Base-by-base conservation (phyloP, 306 rosid genomes). In the Abrus pulchellus region DNA sequence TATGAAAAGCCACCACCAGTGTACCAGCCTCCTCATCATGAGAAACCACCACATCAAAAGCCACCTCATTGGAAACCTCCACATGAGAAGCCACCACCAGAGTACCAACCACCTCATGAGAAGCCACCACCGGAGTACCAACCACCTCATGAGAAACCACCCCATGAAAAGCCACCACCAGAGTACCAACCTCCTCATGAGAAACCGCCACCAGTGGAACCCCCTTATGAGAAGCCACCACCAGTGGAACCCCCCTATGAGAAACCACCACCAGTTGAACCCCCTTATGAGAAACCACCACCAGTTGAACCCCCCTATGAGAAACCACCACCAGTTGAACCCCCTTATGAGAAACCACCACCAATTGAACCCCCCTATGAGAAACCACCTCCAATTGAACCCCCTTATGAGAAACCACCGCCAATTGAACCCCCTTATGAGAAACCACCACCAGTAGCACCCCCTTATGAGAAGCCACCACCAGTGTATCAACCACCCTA, bases 211-310 rank as follows among this genome's bases (percentile, higher is more conserved):
- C 55, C 65, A 1, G 4, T 14, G 7, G 44, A 66, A 6, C 82
- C 74, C 1, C 82, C 87, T 7, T n/a, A 61, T 12, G 52, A 40
- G 14, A 68, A 68, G 1, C 77, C 72, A 1, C 78, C 83, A 0
- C 48, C 1, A 13, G 14, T 5, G 40, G 50, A 61, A 3, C 85
- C 85, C 0, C 82, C 84, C 0, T 32, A 44, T 34, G 68, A 34
- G 49, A 67, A 59, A 0, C 82, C 75, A 7, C 79, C 78, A 13
- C 86, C 86, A 1, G 29, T 55, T 2, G 33, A 71, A 38, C 80
- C 80, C 4, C 71, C 72, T 5, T 14, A 63, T 5, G 72, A 29
- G 5, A 62, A 76, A 3, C 80, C 80, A 34, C 80, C 72, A 3
- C 68, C 69, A 28, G 43, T 33, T 10, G 13, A 61, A 38, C 80